Base-by-base conservation (phyloP, 2,329 filamentous ascomycete genomes). In the Xylariaceae sp. region DNA sequence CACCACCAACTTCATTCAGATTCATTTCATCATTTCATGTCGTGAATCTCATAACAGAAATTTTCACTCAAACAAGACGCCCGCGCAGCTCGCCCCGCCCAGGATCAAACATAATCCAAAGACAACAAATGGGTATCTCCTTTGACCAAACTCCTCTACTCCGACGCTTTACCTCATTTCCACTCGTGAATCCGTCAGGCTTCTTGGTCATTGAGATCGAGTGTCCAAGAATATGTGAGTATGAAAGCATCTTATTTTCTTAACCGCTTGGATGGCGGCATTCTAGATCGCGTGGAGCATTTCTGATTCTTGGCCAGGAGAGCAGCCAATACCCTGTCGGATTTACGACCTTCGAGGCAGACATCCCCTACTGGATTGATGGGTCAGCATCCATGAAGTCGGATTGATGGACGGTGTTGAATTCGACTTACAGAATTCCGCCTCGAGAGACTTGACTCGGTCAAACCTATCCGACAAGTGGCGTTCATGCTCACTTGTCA, bases 91-190 rank as follows among this genome's bases (percentile, higher is more conserved):
- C 23, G 62, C 59, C 52, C 62, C 49, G 51, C 62, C 57, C 58
- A 55, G 55, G 67, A 62, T 61, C 62, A 65, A 66, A 67, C 64
- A 56, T 61, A 64, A 60, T 61, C 67, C 66, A 65, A 65, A 65
- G 57, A 64, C 58, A 51, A 63, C 61, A 58, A 60, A 59, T 66
- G 68, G 68, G 68, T 71, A 71, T 71, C 61, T 64, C 65, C 62
- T 65, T 61, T 67, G 61, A 65, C 66, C 64, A 62, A 69, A 69
- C 67, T 68, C 68, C 68, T 62, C 61, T 64, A 66, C 63, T 59
- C 61, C 61, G 30, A 55, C 53, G 45, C 55, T 52, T 44, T 35
- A 57, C 51, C 52, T 59, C 50, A 23, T 54, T 41, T 52, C 56
- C 17, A 17, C 37, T 63, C 54, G 47, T 49, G 18, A 53, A 55